Percentiles rank a stretch among this genome's conserved stretches.
phyloP scores from a whole-genome alignment of 2,329 filamentous ascomycete genomes.

The Mollisia scopiformis region DNA sequence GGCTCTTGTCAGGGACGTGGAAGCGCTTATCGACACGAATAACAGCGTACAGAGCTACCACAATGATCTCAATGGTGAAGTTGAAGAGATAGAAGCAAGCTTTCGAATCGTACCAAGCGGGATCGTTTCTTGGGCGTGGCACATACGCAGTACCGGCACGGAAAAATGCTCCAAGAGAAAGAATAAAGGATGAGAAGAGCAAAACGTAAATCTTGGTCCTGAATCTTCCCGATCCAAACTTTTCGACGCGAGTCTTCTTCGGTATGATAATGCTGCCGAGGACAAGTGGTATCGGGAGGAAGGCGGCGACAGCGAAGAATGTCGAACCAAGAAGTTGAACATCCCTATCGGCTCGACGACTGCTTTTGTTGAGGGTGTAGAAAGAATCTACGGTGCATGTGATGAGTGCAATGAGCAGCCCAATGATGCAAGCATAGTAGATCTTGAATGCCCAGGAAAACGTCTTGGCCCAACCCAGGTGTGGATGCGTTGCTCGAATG shows the following conservation, averaged over 20 bases:
- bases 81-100: conserved; percentile 81
- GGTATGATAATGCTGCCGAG: conserved; percentile 50
- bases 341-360: conserved; percentile 55
- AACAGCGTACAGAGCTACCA: conserved; percentile 68
- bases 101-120: conserved; percentile 73
- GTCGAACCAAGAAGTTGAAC: conserved; percentile 66
- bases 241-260: conserved; percentile 48
- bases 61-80: conserved; percentile 72
- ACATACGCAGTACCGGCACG: conserved; percentile 54
- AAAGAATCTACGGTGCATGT: conserved; percentile 64
- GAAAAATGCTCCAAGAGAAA: conserved; percentile 72
- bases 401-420: conserved; percentile 69
- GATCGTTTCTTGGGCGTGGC: conserved; percentile 50
- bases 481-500: conserved; percentile 72
- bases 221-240: conserved; percentile 70
- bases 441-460: conserved; percentile 56
- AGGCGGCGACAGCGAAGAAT: conserved; percentile 66
- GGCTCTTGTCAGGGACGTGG: conserved; percentile 71
- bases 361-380: conserved; percentile 62
- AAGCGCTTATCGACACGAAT: conserved; percentile 76
- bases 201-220: conserved; percentile 69
- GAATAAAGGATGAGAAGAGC: conserved; percentile 57
- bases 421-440: conserved; percentile 60
- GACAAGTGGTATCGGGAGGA: conserved; percentile 65
- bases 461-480: conserved; percentile 66